Base-by-base conservation (phyloP, 805 yeast genomes). In the Wickerhamiella shivajii region DNA sequence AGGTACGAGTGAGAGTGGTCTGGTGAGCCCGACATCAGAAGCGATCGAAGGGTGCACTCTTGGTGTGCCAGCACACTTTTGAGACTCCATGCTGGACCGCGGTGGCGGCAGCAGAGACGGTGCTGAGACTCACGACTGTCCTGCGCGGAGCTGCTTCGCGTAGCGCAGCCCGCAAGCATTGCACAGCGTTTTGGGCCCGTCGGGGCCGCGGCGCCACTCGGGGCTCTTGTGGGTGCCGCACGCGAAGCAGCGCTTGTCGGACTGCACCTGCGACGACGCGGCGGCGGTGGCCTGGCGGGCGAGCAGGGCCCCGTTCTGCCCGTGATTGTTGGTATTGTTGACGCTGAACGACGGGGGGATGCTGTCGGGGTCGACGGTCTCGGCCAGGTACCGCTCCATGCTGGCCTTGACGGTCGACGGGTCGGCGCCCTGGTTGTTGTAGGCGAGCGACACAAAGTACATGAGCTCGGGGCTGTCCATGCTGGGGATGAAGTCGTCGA, bases 121-220 rank as follows among this genome's bases (percentile, higher is more conserved):
- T n/a, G n/a, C n/a, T n/a, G n/a, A n/a, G n/a, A n/a, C n/a, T n/a
- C n/a, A n/a, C n/a, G n/a, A n/a, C n/a, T 18, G 20, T 4, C 33
- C 33, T n/a, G 34, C 39, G 3, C 52, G 44, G 20, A 50, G 40
- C 37, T 51, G 49, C 46, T 58, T 58, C 7, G 64, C 60, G 52
- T 59, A 59, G n/a, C 64, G 49, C 33, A 85, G 59, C 0, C 96
- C 96, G 57, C 96, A 85, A 0, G 96, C 95, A 53, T 84, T 84
- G 56, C 96, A 84, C 39, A 84, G 60, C 0, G 87, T 77, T 45
- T 81, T 66, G 4, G 74, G 70, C 0, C 93, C 93, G 37, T 69
- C 67, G 1, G 94, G 94, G 0, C 95, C 96, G 40, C 77, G 63
- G 49, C 96, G 65, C 96, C 96, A 84, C 53, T 85, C 95, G 0